These are phyloP conservation scores for Phialocephala subalpina DNA, from an alignment of 2,329 filamentous ascomycete genomes.

Conservation along the genomic window DNA sequence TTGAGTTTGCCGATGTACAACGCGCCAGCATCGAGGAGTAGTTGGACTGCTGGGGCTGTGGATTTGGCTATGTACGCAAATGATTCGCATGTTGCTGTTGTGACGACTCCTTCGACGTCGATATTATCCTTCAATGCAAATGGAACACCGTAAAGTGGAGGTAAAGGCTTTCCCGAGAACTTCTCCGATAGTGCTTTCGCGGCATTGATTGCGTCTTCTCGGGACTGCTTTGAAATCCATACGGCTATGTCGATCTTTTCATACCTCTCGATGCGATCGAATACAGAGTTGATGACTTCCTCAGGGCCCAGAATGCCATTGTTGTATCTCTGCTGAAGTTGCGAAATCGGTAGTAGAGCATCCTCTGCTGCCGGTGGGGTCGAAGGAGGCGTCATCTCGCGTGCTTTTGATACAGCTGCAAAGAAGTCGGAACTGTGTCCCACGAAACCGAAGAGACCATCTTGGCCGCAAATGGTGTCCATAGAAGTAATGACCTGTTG, in stretches of 20 bases:
- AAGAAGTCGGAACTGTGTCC: conserved; percentile 51
- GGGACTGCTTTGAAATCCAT: conserved; percentile 56
- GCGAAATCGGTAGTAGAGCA: conserved; percentile 44
- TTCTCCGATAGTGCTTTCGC: conserved; percentile 50
- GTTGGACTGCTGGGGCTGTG: conserved; percentile 55
- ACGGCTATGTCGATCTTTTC: conserved; percentile 55
- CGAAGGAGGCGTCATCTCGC: conserved; percentile 35
- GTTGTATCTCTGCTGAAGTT: conserved; percentile 53
- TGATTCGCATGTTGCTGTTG: conserved; percentile 59
- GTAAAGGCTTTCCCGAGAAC: conserved; percentile 52
- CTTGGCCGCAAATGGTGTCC: conserved; percentile 59
- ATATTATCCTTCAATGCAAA: conserved; percentile 66
- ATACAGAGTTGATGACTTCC: conserved; percentile 53
- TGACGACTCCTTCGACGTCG: conserved; percentile 57
- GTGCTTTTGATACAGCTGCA: conserved; percentile 35
- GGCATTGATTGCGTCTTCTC: conserved; percentile 49
- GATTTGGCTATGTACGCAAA: conserved; percentile 56
- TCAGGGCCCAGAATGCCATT: conserved; percentile 50
- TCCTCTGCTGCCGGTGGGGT: conserved; percentile 36
- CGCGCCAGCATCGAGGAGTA: conserved; percentile 58
- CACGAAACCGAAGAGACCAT: conserved; percentile 60
- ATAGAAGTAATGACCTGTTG: conserved; percentile 55
- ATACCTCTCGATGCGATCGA: conserved; percentile 57
- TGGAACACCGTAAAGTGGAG: conserved; percentile 62
- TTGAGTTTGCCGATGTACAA: conserved; percentile 65